Conservation (phyloP, 768 basidiomycete species). For the Leccinum uliginosum region DNA sequence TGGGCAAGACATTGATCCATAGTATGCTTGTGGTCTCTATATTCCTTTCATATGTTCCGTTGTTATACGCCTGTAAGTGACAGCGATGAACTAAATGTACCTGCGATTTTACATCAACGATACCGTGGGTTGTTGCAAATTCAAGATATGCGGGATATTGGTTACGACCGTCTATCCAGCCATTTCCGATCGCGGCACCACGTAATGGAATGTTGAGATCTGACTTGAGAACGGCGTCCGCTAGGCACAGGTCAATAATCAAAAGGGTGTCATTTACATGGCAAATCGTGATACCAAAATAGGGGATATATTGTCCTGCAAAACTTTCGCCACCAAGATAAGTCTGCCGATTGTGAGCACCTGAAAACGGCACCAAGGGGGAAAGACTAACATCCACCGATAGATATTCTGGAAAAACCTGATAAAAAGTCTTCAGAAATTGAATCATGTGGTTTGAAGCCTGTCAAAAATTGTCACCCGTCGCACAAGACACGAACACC, state of each 20-base stretch:
- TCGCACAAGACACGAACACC: neutral
- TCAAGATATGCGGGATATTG: constrained; percentile 92
- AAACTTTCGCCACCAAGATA: constrained; percentile 96
- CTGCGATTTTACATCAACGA: constrained; percentile 68
- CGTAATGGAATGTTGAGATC: constrained; percentile 57
- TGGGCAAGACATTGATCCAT: constrained; percentile 57
- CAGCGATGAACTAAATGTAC: constrained; percentile 36
- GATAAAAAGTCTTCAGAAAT: constrained; percentile 86
- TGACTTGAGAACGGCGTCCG: constrained; percentile 69
- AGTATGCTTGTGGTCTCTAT: constrained; percentile 50
- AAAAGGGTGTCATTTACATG: neutral
- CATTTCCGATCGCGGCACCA: constrained; percentile 92
- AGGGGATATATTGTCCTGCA: constrained; percentile 97
- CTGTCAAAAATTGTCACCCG: constrained; percentile 34
- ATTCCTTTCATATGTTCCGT: constrained; percentile 40
- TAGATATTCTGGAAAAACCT: constrained; percentile 85
- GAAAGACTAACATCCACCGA: constrained; percentile 67
- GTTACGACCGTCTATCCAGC: constrained; percentile 88
- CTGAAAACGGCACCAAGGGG: neutral
- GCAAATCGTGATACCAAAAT: constrained; percentile 58
- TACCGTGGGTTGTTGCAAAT: constrained; percentile 73
- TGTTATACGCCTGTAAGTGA: constrained; percentile 1
- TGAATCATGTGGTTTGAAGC: constrained; percentile 73
- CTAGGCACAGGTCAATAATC: constrained; percentile 35
- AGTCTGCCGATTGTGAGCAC: constrained; percentile 52